Base-by-base conservation (phyloP, 2,329 filamentous ascomycete species). In the Curvularia spicifera region DNA sequence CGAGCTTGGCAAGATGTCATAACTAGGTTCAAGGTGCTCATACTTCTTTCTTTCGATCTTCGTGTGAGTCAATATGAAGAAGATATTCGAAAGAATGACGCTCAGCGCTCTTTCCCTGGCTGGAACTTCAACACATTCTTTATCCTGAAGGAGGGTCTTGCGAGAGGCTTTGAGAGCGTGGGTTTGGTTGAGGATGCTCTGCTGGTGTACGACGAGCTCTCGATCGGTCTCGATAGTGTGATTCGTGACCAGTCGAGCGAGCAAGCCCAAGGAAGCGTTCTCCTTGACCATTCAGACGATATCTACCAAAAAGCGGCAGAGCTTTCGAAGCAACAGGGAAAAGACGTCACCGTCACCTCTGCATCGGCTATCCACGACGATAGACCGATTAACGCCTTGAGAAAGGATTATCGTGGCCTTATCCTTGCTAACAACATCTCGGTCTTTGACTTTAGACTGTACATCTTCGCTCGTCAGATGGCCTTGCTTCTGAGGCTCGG, bases 81-180 rank as follows among this genome's bases (percentile, higher is more conserved):
- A 59, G 95, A 99, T 67, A 97, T 99, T 66, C 90, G 91, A 62
- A 95, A 97, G 76, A 95, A 93, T 71, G 94, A 98, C 68, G 86
- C 89, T 0, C 93, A 98, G 75, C 85, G 94, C 46, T 88, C 83
- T 33, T 79, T 99, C 18, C 95, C 95, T 0, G 95, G 95, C 0
- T 99, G 95, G 95, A 99, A 99, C 72, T 99, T 99, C 74, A 98
- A 95, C 78, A 99, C 95, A 0, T 99, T 99, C 75, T 99, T 99
- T 75, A 93, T 99, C 15, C 83, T 99, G 8, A 99, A 99, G 72
- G 95, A 99, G 76, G 95, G 95, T 0, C 80, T 99, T 35, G 94
- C 95, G 1, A 86, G 91, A 65, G 96, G 94, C 0, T 97, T 99
- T 66, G 96, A 99, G 76, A 98, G 91, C 72, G 93, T 98, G 3